Percentiles rank a stretch among this genome's conserved stretches.
phyloP scores from a whole-genome alignment of 2,329 filamentous ascomycete species.

The Diaporthe sp. region DNA sequence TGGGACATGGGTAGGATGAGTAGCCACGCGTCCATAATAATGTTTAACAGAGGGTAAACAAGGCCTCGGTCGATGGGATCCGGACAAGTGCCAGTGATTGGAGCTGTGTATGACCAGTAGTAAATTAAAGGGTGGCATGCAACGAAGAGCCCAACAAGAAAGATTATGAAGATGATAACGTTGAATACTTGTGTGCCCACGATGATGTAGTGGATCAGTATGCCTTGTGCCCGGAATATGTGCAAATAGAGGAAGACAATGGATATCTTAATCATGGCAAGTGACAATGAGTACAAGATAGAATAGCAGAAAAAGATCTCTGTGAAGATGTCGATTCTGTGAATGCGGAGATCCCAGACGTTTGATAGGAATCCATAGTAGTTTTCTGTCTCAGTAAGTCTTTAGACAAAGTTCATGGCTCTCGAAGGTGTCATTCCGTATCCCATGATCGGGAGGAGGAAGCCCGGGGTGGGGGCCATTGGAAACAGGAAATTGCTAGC shows the following conservation, averaged over 20 bases:
- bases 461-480: no score
- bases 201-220: not conserved
- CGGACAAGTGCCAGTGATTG: not conserved
- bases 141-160: constrained; percentile 5
- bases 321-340: not conserved
- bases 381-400: not conserved
- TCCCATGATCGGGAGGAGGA: not conserved
- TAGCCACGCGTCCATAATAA: constrained; percentile 11
- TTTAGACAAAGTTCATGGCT: not conserved
- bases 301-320: constrained; percentile 19
- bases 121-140: not conserved
- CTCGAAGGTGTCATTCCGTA: not conserved
- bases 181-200: constrained; percentile 1
- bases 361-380: constrained; percentile 12
- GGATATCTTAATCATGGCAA: constrained; percentile 21
- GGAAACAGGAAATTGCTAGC: not conserved
- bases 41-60: not conserved
- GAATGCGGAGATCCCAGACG: not conserved
- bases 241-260: constrained; percentile 8
- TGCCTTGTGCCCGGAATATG: constrained; percentile 7
- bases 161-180: constrained; percentile 5
- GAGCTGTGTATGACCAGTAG: constrained; percentile 4
- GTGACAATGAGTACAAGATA: constrained; percentile 10
- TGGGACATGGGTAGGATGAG: not conserved
- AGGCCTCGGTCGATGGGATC: constrained; percentile 14